Conservation (phyloP, 2,329 filamentous ascomycete genomes). For the Alternaria tenuissima region DNA sequence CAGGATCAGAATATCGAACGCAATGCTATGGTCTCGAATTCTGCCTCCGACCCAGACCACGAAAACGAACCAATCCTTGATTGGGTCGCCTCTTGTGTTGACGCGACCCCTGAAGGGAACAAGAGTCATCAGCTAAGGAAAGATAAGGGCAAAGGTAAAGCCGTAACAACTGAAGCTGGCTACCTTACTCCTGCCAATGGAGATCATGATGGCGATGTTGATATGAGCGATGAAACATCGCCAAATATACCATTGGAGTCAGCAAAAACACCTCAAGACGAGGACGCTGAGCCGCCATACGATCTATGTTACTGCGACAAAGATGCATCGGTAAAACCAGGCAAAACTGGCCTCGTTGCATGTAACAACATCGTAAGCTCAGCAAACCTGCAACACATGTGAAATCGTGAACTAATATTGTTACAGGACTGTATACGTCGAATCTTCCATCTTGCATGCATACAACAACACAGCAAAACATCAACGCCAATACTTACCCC, state of each 20-base stretch:
- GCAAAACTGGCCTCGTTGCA: conserved; percentile 14
- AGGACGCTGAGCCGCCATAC: conserved; percentile 15
- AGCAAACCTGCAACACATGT: neutral
- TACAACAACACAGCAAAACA: conserved; percentile 15
- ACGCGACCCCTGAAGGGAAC: neutral
- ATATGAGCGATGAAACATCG: conserved; percentile 15
- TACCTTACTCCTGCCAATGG: conserved; percentile 22
- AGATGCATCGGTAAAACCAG: conserved; percentile 20
- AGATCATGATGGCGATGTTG: conserved; percentile 27
- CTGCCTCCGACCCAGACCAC: neutral
- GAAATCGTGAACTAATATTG: neutral
- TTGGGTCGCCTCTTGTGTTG: neutral
- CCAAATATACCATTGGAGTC: neutral
- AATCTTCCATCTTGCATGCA: conserved; percentile 32
- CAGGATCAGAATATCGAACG: neutral
- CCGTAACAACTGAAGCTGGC: conserved; percentile 13
- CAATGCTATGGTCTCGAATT: neutral
- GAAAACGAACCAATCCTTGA: neutral
- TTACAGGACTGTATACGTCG: conserved; percentile 31
- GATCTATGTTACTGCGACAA: conserved; percentile 31
- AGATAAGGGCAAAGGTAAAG: conserved; percentile 17
- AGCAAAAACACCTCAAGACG: neutral
- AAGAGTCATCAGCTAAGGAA: neutral
- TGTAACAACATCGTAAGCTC: conserved; percentile 30
- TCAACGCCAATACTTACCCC: neutral